Evolutionary conservation across 2,329 filamentous ascomycete genomes (phyloP), one percentile per base, ranked within the genome.

Genomic region (Fusarium penzigii): DNA sequence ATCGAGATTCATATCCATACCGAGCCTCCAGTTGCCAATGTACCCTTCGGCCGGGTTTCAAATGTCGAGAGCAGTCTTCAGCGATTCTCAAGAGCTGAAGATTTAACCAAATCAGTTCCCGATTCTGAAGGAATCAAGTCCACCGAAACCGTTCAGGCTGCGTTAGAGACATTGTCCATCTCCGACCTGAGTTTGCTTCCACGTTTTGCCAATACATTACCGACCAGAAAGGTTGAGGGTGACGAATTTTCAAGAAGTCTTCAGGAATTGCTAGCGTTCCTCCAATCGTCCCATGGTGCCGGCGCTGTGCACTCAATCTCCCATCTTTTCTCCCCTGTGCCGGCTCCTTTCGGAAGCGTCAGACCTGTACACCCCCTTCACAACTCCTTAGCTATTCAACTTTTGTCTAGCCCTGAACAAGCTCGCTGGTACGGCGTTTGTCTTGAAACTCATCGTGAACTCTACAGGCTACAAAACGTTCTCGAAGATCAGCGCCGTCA

Each of bases 1-100:
- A 81, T 97, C 25, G 95, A 99, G 71, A 88, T 99, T 10, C 94
- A 87, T 65, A 77, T 99, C 42, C 78, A 85, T 56, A 70, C 70
- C 7, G 66, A 74, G 5, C 71, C 72, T 2, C 70, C 74, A 2
- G 55, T 40, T 11, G 56, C 61, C 1, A 65, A 69, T 3, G 46
- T 61, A 3, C 73, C 70, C 62, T 64, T 72, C n/a, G 65, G 66
- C n/a, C 72, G 66, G 25, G 68, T 82, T 13, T 62, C 76, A 1
- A 69, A 74, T 10, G 67, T 84, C 25, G 82, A 85, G 55, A 75
- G 80, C 16, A 70, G 65, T 17, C 64, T 84, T 51, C 74, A 76
- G 45, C 73, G 81, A 50, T 81, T 77, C 48, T 71, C 75, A 34
- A 61, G 72, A 14, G 72, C 72, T 8, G 66, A 69, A 6, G 66